Percentiles rank a stretch among this genome's conserved stretches.
These are phyloP conservation scores for Nakazawaea pomicola DNA, from an alignment of 805 yeast species.

Conservation along the genomic window DNA sequence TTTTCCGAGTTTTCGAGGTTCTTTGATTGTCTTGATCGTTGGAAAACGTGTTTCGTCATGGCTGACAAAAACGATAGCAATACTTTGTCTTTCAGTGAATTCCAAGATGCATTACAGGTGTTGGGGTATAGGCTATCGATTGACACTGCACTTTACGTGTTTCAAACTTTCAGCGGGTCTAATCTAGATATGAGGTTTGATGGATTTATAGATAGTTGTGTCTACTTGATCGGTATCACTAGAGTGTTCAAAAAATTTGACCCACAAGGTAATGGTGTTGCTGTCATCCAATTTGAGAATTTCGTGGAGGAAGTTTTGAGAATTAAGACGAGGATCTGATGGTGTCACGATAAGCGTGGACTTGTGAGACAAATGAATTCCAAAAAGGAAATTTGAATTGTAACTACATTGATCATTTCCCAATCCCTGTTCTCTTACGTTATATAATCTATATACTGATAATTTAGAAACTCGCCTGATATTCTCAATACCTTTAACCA, in stretches of 20 bases:
- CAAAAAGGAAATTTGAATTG: too few species aligned
- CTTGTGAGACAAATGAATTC: too few species aligned
- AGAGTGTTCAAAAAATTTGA: constrained; percentile 77
- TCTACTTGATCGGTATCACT: constrained; percentile 71
- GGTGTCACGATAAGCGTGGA: too few species aligned
- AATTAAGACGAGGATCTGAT: constrained; percentile 14
- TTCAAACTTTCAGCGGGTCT: constrained; percentile 8
- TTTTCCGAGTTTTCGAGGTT: constrained; percentile 11
- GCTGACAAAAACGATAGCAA: constrained; percentile 7
- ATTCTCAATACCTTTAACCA: too few species aligned
- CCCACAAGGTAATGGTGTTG: constrained; percentile 67
- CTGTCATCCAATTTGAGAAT: constrained; percentile 60
- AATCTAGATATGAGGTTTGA: constrained; percentile 54
- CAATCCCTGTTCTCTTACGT: too few species aligned
- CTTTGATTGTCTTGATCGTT: constrained; percentile 9
- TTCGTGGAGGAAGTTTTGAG: constrained; percentile 44
- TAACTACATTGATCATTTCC: too few species aligned
- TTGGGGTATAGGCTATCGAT: constrained; percentile 13
- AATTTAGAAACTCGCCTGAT: too few species aligned
- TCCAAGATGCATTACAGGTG: constrained; percentile 16
- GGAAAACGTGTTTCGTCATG: constrained; percentile 8
- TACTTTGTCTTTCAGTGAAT: constrained; percentile 12
- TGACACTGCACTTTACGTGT: constrained; percentile 15
- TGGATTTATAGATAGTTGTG: constrained; percentile 73
- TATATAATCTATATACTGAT: too few species aligned